phyloP scores from a whole-genome alignment of 345 rosid species.

The Reutealis trisperma region DNA sequence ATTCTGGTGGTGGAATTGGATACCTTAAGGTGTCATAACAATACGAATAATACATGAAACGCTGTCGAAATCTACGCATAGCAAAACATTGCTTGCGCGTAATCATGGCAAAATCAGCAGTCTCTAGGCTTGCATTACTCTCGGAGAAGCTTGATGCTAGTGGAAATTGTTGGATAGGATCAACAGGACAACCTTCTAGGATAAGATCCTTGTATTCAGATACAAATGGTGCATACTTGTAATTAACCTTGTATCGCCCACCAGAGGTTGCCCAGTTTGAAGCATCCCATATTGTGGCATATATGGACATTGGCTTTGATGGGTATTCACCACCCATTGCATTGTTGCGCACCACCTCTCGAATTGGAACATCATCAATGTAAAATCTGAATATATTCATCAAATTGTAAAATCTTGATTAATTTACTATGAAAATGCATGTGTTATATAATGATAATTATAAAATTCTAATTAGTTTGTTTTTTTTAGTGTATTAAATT shows the following conservation, averaged over 20 bases:
- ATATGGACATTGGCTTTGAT: constrained; percentile 80
- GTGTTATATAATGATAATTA: no score
- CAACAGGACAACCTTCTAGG: constrained; percentile 68
- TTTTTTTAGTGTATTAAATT: no score
- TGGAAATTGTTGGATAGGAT: constrained; percentile 58
- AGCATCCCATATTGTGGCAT: constrained; percentile 98
- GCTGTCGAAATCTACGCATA: constrained; percentile 71
- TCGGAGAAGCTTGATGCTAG: constrained; percentile 33
- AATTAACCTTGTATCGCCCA: constrained; percentile 69
- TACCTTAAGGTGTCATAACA: constrained; percentile 72
- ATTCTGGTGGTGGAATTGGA: constrained; percentile 58
- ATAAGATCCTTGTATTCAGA: constrained; percentile 67
- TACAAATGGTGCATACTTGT: constrained; percentile 71
- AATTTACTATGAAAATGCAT: no score
- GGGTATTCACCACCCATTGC: constrained; percentile 86
- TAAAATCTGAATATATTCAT: constrained; percentile 56
- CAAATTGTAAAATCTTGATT: no score
- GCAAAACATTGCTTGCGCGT: constrained; percentile 40
- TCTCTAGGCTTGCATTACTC: constrained; percentile 32
- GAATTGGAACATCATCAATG: constrained; percentile 80
- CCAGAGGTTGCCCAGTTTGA: constrained; percentile 93
- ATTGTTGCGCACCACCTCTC: constrained; percentile 61
- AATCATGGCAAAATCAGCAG: constrained; percentile 45
- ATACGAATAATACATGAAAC: constrained; percentile 87
- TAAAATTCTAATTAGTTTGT: no score